Evolutionary conservation across 192 early-diverging fungal species (phyloP).

Genomic region (Allomyces macrogynus): DNA sequence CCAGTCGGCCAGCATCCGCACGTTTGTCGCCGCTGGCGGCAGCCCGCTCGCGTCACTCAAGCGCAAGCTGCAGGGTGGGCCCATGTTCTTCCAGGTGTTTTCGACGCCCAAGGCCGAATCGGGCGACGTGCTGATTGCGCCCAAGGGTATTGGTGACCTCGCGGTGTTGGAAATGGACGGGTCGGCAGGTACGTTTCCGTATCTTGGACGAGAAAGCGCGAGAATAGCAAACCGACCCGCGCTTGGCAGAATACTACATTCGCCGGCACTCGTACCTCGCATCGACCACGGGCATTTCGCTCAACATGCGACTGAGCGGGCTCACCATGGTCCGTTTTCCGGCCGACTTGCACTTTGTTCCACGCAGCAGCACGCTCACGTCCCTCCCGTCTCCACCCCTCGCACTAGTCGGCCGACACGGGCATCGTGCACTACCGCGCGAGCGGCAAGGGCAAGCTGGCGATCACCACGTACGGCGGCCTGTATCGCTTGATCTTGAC

Average conservation of each 20-base stretch:
- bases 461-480: slow-evolving; percentile 4
- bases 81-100: slow-evolving; percentile 3
- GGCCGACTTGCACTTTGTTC: too few species aligned
- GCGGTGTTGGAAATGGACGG: slow-evolving; percentile 4
- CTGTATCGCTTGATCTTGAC: slow-evolving; percentile 4
- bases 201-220: too few species aligned
- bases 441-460: slow-evolving; percentile 3
- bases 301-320: background rate
- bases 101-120: background rate
- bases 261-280: slow-evolving; percentile 5
- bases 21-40: background rate
- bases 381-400: too few species aligned
- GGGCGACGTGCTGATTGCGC: slow-evolving; percentile 3
- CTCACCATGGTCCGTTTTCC: background rate
- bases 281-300: background rate
- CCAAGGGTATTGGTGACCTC: slow-evolving; percentile 4
- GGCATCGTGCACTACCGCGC: slow-evolving; percentile 4
- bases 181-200: background rate
- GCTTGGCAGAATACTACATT: slow-evolving; percentile 4
- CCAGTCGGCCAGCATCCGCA: background rate
- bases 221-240: too few species aligned
- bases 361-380: too few species aligned
- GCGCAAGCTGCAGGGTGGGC: background rate
- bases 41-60: background rate
- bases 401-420: background rate